Base-by-base conservation (phyloP, 2,329 filamentous ascomycete species). In the Phyllosticta citrichinensis region DNA sequence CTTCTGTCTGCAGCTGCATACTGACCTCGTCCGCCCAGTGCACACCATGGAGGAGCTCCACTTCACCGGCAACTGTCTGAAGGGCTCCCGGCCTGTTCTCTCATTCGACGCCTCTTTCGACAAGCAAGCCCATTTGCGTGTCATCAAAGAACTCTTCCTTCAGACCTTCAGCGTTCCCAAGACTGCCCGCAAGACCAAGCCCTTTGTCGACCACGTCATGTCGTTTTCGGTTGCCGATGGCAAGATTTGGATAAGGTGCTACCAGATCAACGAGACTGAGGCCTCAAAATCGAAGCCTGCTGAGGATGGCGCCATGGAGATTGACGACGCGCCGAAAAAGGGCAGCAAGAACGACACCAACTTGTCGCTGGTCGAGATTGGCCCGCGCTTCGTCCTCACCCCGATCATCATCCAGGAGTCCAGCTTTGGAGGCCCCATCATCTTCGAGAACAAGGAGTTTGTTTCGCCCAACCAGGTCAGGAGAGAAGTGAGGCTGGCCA, bases 371-470 rank as follows among this genome's bases (percentile, higher is more conserved):
- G 85, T 97, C 1, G 94, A 99, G 76, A 96, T 99, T 64, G 94
- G 94, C 0, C 94, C 94, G 0, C 84, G 94, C 54, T 93, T 97
- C 67, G 91, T 97, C 30, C 79, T 97, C 57, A 97, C 91, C 25
- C 93, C 94, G 0, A 97, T 97, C 66, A 86, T 97, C 62, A 96
- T 97, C 66, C 86, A 96, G 68, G 94, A 99, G 73, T 91, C 91
- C 52, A 92, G 89, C 63, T 97, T 99, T 68, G 93, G 93, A 59
- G 94, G 94, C 0, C 93, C 94, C 2, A 91, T 97, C 65, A 95
- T 99, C 70, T 99, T 96, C 77, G 91, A 97, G 80, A 97, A 97
- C 79, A 94, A 91, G 81, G 88, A 96, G 74, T 99, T 96, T 69
- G 89, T 99, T 59, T 94, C 88, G 66, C 94, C 94, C 10, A 99